Evolutionary conservation across 2,329 filamentous ascomycete species (phyloP).

Genomic region (Pseudopithomyces maydicus): DNA sequence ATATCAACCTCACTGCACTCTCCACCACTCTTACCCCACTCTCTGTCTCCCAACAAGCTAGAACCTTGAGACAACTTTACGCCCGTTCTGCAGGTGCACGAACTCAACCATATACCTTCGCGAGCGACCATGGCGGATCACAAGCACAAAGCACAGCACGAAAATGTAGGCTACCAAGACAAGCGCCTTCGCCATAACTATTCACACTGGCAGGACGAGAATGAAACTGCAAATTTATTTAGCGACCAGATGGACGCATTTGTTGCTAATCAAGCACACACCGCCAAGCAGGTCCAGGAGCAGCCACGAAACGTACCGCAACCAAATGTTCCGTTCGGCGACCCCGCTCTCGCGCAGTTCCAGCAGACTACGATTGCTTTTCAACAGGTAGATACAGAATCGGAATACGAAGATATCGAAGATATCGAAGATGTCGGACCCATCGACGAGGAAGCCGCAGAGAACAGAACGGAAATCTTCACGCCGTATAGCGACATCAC

Average conservation of each 20-base stretch:
- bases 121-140: not conserved
- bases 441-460: no score
- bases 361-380: not conserved
- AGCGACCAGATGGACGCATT: not conserved
- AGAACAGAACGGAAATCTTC: not conserved
- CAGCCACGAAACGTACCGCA: not conserved
- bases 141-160: not conserved
- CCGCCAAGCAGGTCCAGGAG: not conserved
- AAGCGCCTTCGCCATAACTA: not conserved
- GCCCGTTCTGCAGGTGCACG: not conserved
- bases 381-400: not conserved
- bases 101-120: not conserved
- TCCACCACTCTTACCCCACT: no score
- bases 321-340: not conserved
- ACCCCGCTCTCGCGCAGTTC: not conserved
- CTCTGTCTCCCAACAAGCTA: no score
- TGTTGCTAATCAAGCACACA: not conserved
- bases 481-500: conserved; percentile 15
- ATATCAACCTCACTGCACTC: no score
- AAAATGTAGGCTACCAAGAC: not conserved
- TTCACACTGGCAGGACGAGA: not conserved
- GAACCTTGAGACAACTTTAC: no score
- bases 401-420: not conserved
- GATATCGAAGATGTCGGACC: not conserved
- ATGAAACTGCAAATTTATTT: not conserved